Base-by-base conservation (phyloP, 768 basidiomycete genomes). In the Hemileccinum impolitum region DNA sequence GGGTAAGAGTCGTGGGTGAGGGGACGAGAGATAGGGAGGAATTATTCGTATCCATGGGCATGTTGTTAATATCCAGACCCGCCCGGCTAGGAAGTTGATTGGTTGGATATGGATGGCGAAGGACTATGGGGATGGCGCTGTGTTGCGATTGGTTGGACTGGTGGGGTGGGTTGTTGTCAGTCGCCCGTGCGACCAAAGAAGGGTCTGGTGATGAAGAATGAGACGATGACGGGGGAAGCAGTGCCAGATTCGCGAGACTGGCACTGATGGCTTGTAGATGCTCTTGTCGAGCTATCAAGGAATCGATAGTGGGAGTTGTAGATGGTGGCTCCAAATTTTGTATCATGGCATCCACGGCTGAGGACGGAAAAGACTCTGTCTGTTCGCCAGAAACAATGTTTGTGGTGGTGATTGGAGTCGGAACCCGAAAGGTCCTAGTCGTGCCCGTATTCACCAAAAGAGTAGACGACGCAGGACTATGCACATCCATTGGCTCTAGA, bases 251-350 rank as follows among this genome's bases (percentile, higher is more conserved):
- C 6, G 45, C 47, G 28, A 65, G 54, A 26, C 28, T 53, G 15
- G 44, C 18, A 14, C 39, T 51, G 17, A 59, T 57, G 23, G 47
- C 47, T 26, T 50, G 51, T 26, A 66, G 43, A 23, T 48, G 61
- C 19, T 43, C 50, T 35, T 56, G 54, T 39, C 41, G 50, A 11
- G 32, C 25, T 15, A 30, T 40, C 41, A 57, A 45, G 10, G 54
- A 44, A 43, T 59, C 52, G 4, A 40, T 14, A 12, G 38, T 2
- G 6, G 42, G 7, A 18, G n/a, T 2, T 1, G 43, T 3, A 17
- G 48, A 41, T 10, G 50, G 32, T 14, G 39, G 52, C 4, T 39
- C 47, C 18, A 40, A 8, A 21, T 47, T 53, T 37, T 6, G 52
- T 26, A 36, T 11, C 15, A 25, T 18, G 19, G 17, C 19, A 14